A percentile compares a stretch with the other conserved stretches of the same genome.
phyloP scores from a whole-genome alignment of 371 early-diverging fungal genomes.

The Syncephalastrum monosporum region DNA sequence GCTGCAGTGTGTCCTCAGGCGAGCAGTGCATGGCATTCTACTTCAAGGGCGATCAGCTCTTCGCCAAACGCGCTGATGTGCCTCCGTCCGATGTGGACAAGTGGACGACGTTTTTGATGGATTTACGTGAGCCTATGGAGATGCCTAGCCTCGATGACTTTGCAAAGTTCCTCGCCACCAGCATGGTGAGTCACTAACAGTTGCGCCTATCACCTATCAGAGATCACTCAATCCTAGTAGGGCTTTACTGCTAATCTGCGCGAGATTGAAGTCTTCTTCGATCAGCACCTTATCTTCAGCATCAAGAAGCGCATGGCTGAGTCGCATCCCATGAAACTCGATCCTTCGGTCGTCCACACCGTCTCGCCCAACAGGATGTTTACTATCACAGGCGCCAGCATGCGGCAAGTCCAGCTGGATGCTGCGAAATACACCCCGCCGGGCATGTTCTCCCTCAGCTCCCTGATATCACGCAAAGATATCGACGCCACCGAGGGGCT shows the following conservation, averaged over 20 bases:
- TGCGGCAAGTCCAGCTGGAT: constrained; percentile 71
- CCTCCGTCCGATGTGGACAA: constrained; percentile 43
- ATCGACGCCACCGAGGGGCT: constrained; percentile 13
- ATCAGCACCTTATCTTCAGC: constrained; percentile 57
- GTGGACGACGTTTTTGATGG: constrained; percentile 79
- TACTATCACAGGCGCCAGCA: constrained; percentile 55
- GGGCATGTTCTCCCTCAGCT: constrained; percentile 20
- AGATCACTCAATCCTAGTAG: constrained; percentile 11
- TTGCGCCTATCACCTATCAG: background rate
- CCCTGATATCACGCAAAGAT: constrained; percentile 18
- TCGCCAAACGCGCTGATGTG: constrained; percentile 69
- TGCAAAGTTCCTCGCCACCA: constrained; percentile 78
- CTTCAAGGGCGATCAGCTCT: constrained; percentile 88
- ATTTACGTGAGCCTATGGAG: constrained; percentile 76
- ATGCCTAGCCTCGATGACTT: constrained; percentile 74
- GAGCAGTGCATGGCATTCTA: constrained; percentile 86
- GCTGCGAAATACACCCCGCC: constrained; percentile 56
- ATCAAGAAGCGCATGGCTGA: constrained; percentile 66
- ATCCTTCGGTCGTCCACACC: constrained; percentile 42
- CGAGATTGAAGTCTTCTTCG: constrained; percentile 64
- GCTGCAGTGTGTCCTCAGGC: constrained; percentile 61
- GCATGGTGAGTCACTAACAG: constrained; percentile 48
- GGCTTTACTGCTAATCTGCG: constrained; percentile 80
- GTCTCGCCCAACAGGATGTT: constrained; percentile 74
- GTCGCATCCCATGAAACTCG: constrained; percentile 61